These are phyloP conservation scores for Orbilia javanica DNA, from an alignment of 2,329 filamentous ascomycete species.

Conservation along the genomic window DNA sequence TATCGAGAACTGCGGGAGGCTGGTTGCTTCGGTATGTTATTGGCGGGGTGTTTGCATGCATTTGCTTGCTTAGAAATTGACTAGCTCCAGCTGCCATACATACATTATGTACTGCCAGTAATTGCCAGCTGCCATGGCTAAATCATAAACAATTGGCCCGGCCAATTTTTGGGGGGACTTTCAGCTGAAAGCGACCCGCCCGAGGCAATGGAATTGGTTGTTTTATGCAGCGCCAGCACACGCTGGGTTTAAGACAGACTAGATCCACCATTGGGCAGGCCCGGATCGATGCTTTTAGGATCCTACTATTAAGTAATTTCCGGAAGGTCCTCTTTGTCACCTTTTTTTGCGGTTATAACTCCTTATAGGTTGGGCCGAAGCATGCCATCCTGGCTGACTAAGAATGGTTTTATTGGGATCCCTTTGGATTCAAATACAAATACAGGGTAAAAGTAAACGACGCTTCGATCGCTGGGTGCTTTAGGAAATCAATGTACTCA, in stretches of 20 bases:
- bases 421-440: not conserved
- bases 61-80: conserved; percentile 11
- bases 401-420: not conserved
- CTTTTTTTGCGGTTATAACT: not conserved
- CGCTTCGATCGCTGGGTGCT: not conserved
- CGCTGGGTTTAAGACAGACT: conserved; percentile 18
- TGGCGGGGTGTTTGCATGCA: conserved; percentile 9
- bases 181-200: conserved; percentile 21
- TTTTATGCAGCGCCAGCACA: conserved; percentile 48
- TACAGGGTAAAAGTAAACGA: not conserved
- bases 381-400: not conserved
- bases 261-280: conserved; percentile 38
- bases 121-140: conserved; percentile 37
- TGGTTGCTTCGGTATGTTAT: conserved; percentile 5
- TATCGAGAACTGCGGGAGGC: conserved; percentile 3
- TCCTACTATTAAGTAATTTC: conserved; percentile 21
- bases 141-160: conserved; percentile 30
- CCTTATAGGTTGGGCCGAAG: not conserved
- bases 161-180: conserved; percentile 20
- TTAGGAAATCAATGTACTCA: not conserved
- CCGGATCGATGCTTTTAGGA: conserved; percentile 23
- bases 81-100: not conserved
- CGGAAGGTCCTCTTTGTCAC: not conserved
- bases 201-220: conserved; percentile 38
- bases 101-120: conserved; percentile 28